phyloP scores from a whole-genome alignment of 2,329 filamentous ascomycete genomes.

The Orbilia blumenaviensis region DNA sequence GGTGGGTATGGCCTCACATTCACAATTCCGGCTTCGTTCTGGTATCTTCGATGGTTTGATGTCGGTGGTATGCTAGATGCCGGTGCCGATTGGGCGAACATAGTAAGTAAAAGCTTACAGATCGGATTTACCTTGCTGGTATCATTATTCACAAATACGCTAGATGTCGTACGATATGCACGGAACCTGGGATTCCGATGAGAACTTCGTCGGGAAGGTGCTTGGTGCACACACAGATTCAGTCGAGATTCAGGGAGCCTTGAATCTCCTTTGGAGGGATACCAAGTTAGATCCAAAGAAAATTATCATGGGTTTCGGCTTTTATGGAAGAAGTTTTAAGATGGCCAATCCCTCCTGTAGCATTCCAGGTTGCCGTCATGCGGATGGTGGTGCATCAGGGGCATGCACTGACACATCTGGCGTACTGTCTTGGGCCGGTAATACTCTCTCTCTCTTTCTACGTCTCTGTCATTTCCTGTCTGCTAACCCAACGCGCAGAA shows the following conservation, averaged over 20 bases:
- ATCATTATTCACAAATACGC: not conserved
- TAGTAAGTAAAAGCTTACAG: not conserved
- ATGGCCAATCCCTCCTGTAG: constrained; percentile 51
- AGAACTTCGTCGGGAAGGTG: constrained; percentile 11
- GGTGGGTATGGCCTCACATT: constrained; percentile 6
- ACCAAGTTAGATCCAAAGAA: constrained; percentile 8
- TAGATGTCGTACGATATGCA: constrained; percentile 2
- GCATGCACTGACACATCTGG: constrained; percentile 6
- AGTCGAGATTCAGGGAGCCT: not conserved
- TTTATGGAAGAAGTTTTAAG: constrained; percentile 54
- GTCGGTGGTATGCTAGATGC: not conserved
- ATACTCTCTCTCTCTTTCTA: not conserved
- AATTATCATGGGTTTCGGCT: constrained; percentile 29
- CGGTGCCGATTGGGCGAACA: constrained; percentile 33
- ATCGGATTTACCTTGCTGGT: not conserved
- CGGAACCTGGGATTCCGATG: not conserved
- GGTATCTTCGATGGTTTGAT: not conserved
- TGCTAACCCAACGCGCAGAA: not conserved
- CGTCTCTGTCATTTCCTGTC: not conserved
- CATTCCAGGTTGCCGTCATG: constrained; percentile 54
- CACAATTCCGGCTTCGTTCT: not conserved
- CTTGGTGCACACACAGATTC: not conserved
- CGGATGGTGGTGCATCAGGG: not conserved
- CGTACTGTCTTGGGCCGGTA: constrained; percentile 12
- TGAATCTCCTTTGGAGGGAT: constrained; percentile 11